Evolutionary conservation across 2,329 filamentous ascomycete genomes (phyloP), one percentile per base, ranked within the genome.

Genomic region (Emergomyces orientalis): DNA sequence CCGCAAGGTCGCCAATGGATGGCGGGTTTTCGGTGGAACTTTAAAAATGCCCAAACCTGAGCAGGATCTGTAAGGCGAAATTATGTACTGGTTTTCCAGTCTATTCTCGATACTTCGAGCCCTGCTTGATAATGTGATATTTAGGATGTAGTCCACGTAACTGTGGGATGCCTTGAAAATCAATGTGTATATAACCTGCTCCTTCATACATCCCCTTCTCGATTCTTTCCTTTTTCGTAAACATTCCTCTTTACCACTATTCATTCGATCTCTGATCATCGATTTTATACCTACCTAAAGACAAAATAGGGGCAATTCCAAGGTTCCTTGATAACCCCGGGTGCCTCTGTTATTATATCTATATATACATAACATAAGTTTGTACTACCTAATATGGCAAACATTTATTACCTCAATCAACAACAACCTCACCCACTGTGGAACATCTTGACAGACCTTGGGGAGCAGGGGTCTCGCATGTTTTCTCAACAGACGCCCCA

Each of bases 391-490:
- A 78, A 71, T 63, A 84, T 84, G 81, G 78, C 82, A 69, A 80
- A 80, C 67, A 73, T 83, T 64, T 76, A 78, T 63, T 80, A 82
- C 70, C 78, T 82, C 74, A 82, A 83, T 63, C 56, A 32, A 22
- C 56, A 32, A 22, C 76, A 79, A 62, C 27, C 51, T 27, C 39
- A 59, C 27, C 79, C 81, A 60, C 82, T 84, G 70, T 84, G 82
- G 82, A 81, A 84, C 70, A 82, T 81, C 64, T 67, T 84, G 61
- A 76, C 79, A 60, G 75, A 73, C 65, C 74, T 85, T 14, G 81
- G 84, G 66, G 71, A 75, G 30, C 77, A 80, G 32, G 77, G 78
- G 71, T 80, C 79, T 65, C 70, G 71, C 60, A 73, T 72, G 65
- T 71, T 74, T 60, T 71, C 69, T 59, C 70, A 64, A 45, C 70